These are phyloP conservation scores for Halenospora varia DNA, from an alignment of 495 filamentous ascomycete species.

Conservation along the genomic window DNA sequence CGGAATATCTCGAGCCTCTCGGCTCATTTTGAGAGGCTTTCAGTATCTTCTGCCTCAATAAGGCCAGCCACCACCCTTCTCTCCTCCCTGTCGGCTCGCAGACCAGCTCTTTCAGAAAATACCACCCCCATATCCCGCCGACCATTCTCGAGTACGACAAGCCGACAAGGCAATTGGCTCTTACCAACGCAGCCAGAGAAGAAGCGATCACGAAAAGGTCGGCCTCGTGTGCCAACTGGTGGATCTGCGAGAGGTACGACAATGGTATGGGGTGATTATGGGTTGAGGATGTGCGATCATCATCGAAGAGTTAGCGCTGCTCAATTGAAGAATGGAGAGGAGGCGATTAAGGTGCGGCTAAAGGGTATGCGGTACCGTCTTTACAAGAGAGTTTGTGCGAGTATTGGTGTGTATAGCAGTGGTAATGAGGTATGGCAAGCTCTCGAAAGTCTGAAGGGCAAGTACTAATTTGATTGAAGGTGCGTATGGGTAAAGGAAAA, in stretches of 20 bases:
- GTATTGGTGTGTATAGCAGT: slow-evolving; percentile 90
- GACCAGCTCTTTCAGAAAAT: slow-evolving; percentile 5
- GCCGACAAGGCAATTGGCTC: slow-evolving; percentile 66
- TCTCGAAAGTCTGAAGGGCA: neutral
- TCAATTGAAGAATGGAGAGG: slow-evolving; percentile 84
- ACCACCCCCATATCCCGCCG: slow-evolving; percentile 9
- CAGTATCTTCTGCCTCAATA: slow-evolving; percentile 10
- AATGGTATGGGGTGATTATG: slow-evolving; percentile 94
- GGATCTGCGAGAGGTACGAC: slow-evolving; percentile 90
- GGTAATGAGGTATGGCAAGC: slow-evolving; percentile 72
- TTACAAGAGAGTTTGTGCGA: slow-evolving; percentile 85
- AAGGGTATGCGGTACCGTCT: slow-evolving; percentile 89
- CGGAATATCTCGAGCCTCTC: slow-evolving; percentile 17
- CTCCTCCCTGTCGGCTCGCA: neutral
- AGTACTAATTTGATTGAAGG: slow-evolving; percentile 28
- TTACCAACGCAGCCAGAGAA: slow-evolving; percentile 69
- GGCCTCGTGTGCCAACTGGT: slow-evolving; percentile 81
- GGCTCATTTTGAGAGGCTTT: slow-evolving; percentile 24
- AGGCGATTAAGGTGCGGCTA: slow-evolving; percentile 82
- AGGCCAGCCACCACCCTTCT: slow-evolving; percentile 4
- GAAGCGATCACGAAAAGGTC: slow-evolving; percentile 86
- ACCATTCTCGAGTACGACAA: slow-evolving; percentile 67
- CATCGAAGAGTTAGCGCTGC: slow-evolving; percentile 84
- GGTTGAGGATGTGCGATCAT: slow-evolving; percentile 89
- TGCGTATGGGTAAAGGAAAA: slow-evolving; percentile 98